Conservation (phyloP, 768 basidiomycete genomes). For the Rhodotorula paludigena region DNA sequence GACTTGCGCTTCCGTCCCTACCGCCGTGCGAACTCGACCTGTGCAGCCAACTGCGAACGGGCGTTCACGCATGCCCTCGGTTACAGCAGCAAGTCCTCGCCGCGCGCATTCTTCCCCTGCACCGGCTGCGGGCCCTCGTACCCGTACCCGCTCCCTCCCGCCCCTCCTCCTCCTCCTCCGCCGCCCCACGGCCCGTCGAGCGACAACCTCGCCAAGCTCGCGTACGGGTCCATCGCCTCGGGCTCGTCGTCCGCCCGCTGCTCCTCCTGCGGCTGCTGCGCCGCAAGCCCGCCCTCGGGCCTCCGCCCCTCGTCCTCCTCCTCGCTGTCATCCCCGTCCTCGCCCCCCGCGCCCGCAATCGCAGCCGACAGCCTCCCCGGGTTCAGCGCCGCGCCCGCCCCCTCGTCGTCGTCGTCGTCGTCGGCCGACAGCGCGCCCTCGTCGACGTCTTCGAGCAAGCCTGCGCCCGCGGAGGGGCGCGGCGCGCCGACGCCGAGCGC, state of each 20-base stretch:
- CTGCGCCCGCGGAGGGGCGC: background rate
- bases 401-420: constrained; percentile 36
- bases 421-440: constrained; percentile 32
- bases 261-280: background rate
- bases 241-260: background rate
- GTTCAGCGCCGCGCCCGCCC: constrained; percentile 34
- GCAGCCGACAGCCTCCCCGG: background rate
- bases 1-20: too few species aligned
- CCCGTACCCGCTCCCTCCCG: constrained; percentile 11
- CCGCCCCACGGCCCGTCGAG: background rate
- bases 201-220: constrained; percentile 28
- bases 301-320: background rate
- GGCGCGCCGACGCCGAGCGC: constrained; percentile 13
- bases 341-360: background rate
- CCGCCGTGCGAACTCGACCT: too few species aligned
- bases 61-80: too few species aligned
- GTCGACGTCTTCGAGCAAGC: constrained; percentile 7
- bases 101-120: background rate
- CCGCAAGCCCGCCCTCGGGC: background rate
- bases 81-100: constrained; percentile 30
- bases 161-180: background rate
- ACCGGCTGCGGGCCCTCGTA: constrained; percentile 3
- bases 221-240: constrained; percentile 35
- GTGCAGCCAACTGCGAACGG: too few species aligned
- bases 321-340: background rate